Percentiles rank a stretch among this genome's conserved stretches.
These are phyloP conservation scores for Ceratocystis papillata DNA, from an alignment of 2,329 filamentous ascomycete genomes.

Conservation along the genomic window DNA sequence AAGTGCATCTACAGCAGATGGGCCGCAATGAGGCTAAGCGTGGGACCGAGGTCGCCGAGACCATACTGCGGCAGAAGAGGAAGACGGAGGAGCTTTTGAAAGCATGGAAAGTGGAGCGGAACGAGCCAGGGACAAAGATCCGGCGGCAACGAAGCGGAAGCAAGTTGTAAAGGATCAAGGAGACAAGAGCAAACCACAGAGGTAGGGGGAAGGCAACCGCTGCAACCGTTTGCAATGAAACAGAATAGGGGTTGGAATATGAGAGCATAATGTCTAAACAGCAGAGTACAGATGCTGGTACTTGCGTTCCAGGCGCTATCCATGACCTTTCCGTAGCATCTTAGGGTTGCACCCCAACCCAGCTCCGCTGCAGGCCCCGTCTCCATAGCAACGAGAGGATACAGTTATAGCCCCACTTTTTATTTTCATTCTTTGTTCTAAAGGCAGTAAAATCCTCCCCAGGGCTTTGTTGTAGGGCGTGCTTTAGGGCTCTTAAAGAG, in stretches of 20 bases:
- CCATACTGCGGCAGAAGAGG: constrained; percentile 53
- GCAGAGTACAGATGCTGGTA: not conserved
- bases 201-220: too few species aligned
- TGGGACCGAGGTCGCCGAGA: constrained; percentile 48
- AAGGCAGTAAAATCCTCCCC: too few species aligned
- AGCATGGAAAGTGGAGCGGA: constrained; percentile 41
- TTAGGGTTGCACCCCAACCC: too few species aligned
- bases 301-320: not conserved
- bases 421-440: too few species aligned
- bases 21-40: constrained; percentile 69
- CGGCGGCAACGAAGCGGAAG: constrained; percentile 37
- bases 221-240: not conserved
- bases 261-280: too few species aligned
- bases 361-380: too few species aligned
- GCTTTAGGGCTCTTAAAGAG: too few species aligned
- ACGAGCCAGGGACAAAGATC: constrained; percentile 45
- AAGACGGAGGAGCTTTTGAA: constrained; percentile 56
- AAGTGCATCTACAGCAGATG: constrained; percentile 80
- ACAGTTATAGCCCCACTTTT: too few species aligned
- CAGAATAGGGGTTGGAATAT: not conserved
- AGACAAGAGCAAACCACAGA: not conserved
- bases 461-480: too few species aligned
- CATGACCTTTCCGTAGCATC: too few species aligned
- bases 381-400: too few species aligned
- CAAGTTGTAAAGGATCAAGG: not conserved